Conservation (phyloP, 768 basidiomycete species). For the Sporobolomyces phaffii region DNA sequence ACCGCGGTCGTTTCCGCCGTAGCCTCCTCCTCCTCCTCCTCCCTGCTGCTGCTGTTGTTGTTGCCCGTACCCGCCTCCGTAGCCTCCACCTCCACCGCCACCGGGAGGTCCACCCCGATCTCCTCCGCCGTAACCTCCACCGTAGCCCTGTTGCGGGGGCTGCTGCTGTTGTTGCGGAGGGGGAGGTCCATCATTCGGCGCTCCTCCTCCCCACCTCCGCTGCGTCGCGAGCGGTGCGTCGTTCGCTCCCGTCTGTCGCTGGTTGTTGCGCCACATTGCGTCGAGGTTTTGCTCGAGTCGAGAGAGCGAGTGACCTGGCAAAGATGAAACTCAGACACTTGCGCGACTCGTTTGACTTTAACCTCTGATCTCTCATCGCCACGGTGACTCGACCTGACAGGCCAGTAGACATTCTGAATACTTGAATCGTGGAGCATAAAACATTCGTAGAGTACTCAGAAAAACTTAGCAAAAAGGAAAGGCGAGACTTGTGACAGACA, state of each 20-base stretch:
- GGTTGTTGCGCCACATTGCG: conserved; percentile 32
- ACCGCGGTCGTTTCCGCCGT: conserved; percentile 25
- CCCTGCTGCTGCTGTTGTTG: background rate
- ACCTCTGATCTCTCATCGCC: no score
- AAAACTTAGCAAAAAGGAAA: no score
- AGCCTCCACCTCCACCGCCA: background rate
- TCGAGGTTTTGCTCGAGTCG: background rate
- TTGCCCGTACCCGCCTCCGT: conserved; percentile 7
- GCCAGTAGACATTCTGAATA: no score
- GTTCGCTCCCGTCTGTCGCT: conserved; percentile 34
- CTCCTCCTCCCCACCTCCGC: conserved; percentile 40
- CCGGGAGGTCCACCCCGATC: background rate
- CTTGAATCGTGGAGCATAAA: no score
- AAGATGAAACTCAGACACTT: no score
- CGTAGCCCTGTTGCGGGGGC: background rate
- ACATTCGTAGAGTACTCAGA: no score
- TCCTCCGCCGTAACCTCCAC: background rate
- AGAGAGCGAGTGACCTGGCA: no score
- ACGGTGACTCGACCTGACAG: no score
- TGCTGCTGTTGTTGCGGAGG: conserved; percentile 6
- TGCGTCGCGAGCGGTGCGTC: conserved; percentile 27
- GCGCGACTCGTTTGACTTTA: no score
- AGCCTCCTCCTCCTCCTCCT: conserved; percentile 12
- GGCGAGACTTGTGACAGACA: no score
- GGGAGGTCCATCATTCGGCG: conserved; percentile 5